Evolutionary conservation across 495 filamentous ascomycete genomes (phyloP), one percentile per base, ranked within the genome.

Genomic region (Penicillium pulvis): DNA sequence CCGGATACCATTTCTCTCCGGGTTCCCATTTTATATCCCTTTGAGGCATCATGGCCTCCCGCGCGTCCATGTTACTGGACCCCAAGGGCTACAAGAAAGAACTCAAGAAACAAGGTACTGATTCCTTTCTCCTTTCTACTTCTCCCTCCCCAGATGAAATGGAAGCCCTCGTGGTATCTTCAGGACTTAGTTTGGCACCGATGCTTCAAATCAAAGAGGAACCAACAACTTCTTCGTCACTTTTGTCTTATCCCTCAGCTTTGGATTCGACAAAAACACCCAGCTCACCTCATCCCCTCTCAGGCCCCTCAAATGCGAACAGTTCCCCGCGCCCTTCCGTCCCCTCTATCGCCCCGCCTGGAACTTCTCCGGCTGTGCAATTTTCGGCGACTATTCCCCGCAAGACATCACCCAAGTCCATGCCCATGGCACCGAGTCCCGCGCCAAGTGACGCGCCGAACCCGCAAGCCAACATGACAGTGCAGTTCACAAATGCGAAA

Each of bases 1-100:
- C 39, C 4, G 39, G 39, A 41, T 41, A 16, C 6, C 39, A 7
- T 41, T 41, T 41, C n/a, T 14, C 4, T 41, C 4, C 14, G 39
- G 16, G 14, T 17, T 16, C 39, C 3, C 39, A 6, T 4, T 4
- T 41, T 14, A 17, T 3, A 17, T 16, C n/a, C 7, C 12, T 14
- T 28, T 19, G 20, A 59, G 53, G 53, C 52, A 66, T 19, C 60
- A 78, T 80, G 77, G 75, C 71, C 36, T 77, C 76, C 36, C 62
- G 73, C 46, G 70, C 77, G 30, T 74, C 75, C 31, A 76, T 79
- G 75, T 68, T 79, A 35, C 56, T 79, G 59, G 71, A 79, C 56
- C 77, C 75, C 33, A 71, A 73, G 58, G 68, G 58, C 43, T 71
- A 72, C 59, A 73, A 65, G 56, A 75, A 73, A 59, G 61, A 63